phyloP scores from a whole-genome alignment of 345 rosid species.

The Erucastrum elatum region DNA sequence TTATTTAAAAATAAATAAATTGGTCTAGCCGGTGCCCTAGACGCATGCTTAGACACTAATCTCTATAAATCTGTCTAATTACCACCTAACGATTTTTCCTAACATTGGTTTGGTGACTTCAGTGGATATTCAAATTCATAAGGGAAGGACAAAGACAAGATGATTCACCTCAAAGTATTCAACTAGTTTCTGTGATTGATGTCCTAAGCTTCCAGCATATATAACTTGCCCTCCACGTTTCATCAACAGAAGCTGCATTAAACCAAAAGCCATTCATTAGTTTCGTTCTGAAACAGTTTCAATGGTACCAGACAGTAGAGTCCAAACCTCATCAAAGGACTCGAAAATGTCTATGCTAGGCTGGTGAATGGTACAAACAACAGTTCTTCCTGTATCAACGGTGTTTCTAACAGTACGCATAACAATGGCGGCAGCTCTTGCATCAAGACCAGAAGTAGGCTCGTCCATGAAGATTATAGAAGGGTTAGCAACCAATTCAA shows the following conservation, averaged over 20 bases:
- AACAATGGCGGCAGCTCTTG: constrained; percentile 94
- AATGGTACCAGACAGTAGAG: background rate
- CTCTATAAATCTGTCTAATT: background rate
- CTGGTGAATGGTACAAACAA: constrained; percentile 95
- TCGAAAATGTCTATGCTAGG: constrained; percentile 93
- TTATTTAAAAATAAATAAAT: background rate
- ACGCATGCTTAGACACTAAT: background rate
- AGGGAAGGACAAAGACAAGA: background rate
- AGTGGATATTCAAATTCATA: background rate
- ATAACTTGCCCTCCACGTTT: constrained; percentile 95
- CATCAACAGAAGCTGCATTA: constrained; percentile 71
- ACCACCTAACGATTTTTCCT: background rate
- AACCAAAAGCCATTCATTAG: background rate
- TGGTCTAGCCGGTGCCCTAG: background rate
- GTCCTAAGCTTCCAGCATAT: constrained; percentile 79
- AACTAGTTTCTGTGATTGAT: constrained; percentile 70
- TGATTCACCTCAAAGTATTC: constrained; percentile 77
- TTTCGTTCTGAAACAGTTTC: background rate
- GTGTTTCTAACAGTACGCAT: constrained; percentile 96
- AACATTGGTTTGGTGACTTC: background rate
- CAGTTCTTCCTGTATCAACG: constrained; percentile 95
- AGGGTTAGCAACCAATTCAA: constrained; percentile 90
- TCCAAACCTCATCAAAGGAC: constrained; percentile 77
- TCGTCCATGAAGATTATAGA: constrained; percentile 96
- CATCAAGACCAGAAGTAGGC: constrained; percentile 95